Evolutionary conservation across 1,284 basidiomycete species (phyloP).

Genomic region (Stygiomarasmius scandens): DNA sequence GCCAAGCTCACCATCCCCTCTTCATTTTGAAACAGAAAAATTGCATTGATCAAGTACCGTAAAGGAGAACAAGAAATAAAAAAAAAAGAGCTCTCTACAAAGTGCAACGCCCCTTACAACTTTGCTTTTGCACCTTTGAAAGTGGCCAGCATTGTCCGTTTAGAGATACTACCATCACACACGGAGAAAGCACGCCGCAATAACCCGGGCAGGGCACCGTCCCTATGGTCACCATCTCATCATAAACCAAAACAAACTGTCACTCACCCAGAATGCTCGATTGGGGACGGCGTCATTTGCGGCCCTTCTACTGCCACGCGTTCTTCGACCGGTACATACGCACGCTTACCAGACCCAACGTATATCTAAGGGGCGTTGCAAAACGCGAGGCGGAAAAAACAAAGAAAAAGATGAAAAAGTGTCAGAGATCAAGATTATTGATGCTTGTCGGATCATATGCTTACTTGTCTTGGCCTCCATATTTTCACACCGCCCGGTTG

Average conservation of each 20-base stretch:
- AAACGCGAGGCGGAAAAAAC: neutral
- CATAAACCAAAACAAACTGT: neutral
- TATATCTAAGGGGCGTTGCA: conserved; percentile 56
- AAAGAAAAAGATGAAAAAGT: neutral
- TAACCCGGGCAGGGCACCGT: conserved; percentile 21
- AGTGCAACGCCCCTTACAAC: conserved; percentile 34
- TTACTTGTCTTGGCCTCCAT: conserved; percentile 84
- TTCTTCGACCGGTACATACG: conserved; percentile 69
- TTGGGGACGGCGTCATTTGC: conserved; percentile 62
- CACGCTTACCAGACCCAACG: conserved; percentile 70
- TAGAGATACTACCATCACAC: conserved; percentile 61
- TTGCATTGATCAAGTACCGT: too few species aligned
- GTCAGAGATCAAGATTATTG: neutral
- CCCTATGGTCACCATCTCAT: conserved; percentile 36
- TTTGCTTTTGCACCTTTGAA: conserved; percentile 60
- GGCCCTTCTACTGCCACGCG: conserved; percentile 56
- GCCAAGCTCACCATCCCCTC: neutral
- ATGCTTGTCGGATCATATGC: conserved; percentile 12
- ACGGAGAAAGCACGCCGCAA: conserved; percentile 13
- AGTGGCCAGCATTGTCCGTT: conserved; percentile 71
- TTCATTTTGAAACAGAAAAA: too few species aligned
- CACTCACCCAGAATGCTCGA: conserved; percentile 77
- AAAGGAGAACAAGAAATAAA: too few species aligned
- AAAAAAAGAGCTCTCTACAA: neutral
- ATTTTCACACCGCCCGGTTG: conserved; percentile 87